Evolutionary conservation across 768 basidiomycete species (phyloP), one percentile per base, ranked within the genome.

Genomic region (Suillus paluster): DNA sequence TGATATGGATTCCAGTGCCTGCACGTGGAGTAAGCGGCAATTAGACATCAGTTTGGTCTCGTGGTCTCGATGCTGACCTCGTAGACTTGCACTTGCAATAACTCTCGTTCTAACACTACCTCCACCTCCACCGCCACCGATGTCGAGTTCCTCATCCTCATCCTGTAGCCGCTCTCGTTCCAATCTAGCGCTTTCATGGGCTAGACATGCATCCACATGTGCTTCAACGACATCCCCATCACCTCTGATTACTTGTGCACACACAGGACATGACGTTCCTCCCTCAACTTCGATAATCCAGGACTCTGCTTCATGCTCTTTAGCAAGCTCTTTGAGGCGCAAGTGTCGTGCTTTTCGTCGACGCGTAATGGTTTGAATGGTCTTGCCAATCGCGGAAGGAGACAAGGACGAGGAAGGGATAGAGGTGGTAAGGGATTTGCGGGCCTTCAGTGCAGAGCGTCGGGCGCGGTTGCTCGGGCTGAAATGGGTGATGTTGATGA

Each of bases 151-250:
- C 17, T 73, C 74, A 25, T 78, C 72, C 3, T 68, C 69, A 19
- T 77, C 71, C 27, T 67, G 73, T 44, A 69, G 64, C 39, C 70
- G 68, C 42, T 77, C 73, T 54, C 77, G 74, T 50, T 75, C 76
- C 48, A 76, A 73, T 56, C 80, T 75, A 57, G 70, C 61, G 53
- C 66, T 78, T 66, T 86, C 84, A 67, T 90, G 78, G 5, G 85
- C 85, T 46, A 94, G 72, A 70, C 92, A 94, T 8, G 90, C 80
- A 67, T 94, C 90, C n/a, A 94, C 83, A 74, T 94, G 92, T 17
- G 90, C 91, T 66, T 91, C 86, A 3, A 91, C 68, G 10, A 92
- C 86, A 63, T 92, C 92, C 48, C 81, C 78, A 67, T 92, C 91
- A 1, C 91, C 92, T 50, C 74, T 76, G 1, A 92, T 79, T 17